Percentiles rank a stretch among this genome's conserved stretches.
Evolutionary conservation across 768 basidiomycete species (phyloP).

Genomic region (Amanita phalloides): DNA sequence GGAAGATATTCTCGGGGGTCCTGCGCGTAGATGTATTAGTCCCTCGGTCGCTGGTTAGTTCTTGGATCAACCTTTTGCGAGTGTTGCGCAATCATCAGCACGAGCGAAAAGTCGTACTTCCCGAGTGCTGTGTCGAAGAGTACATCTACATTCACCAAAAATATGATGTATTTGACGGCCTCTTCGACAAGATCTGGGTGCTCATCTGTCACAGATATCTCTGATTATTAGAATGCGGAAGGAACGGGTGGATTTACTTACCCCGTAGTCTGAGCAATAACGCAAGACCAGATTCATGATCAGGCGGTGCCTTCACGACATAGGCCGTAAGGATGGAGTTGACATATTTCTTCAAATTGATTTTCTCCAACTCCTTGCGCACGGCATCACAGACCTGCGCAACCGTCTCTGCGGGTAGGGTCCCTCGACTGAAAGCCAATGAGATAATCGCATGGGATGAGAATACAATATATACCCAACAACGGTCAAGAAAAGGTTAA

Average conservation of each 20-base stretch:
- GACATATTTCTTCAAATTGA: constrained; percentile 69
- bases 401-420: constrained; percentile 46
- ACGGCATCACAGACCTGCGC: constrained; percentile 69
- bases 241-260: constrained; percentile 18
- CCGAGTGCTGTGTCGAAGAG: constrained; percentile 93
- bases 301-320: constrained; percentile 85
- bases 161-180: constrained; percentile 97
- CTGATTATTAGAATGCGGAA: not conserved
- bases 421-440: constrained; percentile 38
- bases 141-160: constrained; percentile 85
- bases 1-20: constrained; percentile 97
- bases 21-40: constrained; percentile 28
- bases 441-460: constrained; percentile 4
- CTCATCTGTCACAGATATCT: constrained; percentile 21
- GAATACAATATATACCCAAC: constrained; percentile 47
- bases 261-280: constrained; percentile 73
- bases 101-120: constrained; percentile 97
- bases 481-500: constrained; percentile 85
- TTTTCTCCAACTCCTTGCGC: constrained; percentile 57
- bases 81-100: constrained; percentile 92
- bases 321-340: constrained; percentile 90
- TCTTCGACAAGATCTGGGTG: constrained; percentile 82
- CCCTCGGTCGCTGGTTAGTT: not conserved
- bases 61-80: constrained; percentile 70
- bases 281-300: constrained; percentile 76